Evolutionary conservation across 2,329 filamentous ascomycete species (phyloP).

Genomic region (Chaetomiaceae sp.): DNA sequence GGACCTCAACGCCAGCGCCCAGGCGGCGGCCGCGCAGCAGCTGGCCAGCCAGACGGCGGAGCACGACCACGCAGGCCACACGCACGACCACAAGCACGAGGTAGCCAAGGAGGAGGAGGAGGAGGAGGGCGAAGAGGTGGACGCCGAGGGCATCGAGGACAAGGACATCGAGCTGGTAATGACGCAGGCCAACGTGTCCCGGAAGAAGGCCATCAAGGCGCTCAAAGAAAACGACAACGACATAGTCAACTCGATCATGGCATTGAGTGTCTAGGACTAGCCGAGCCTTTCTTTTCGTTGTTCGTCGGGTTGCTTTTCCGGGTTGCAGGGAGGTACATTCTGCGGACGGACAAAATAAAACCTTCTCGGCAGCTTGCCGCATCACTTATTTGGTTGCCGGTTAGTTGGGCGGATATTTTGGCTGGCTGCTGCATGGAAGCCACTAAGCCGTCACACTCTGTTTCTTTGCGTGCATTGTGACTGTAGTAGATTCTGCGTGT

Average conservation of each 20-base stretch:
- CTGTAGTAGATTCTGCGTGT: not conserved
- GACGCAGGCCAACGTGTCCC: conserved; percentile 91
- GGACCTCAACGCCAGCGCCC: conserved; percentile 97
- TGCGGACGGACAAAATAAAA: not conserved
- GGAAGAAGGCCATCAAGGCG: conserved; percentile 98
- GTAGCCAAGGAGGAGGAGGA: conserved; percentile 77
- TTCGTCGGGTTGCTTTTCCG: not conserved
- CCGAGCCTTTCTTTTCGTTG: not conserved
- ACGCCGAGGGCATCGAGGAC: conserved; percentile 88
- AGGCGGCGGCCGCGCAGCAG: conserved; percentile 92
- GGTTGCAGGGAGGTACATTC: conserved; percentile 8
- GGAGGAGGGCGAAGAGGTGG: conserved; percentile 92
- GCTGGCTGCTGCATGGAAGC: conserved; percentile 1
- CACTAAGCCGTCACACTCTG: not conserved
- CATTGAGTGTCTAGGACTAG: conserved; percentile 68
- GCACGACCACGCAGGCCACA: conserved; percentile 65
- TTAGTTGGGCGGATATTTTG: not conserved
- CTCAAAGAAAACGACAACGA: conserved; percentile 99
- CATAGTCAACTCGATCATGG: conserved; percentile 99
- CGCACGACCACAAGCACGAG: conserved; percentile 57
- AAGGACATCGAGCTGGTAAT: conserved; percentile 99
- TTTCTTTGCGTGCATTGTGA: no score
- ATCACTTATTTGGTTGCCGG: conserved; percentile 1
- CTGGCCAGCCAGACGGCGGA: conserved; percentile 68
- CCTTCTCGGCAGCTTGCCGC: not conserved